Evolutionary conservation across 306 rosid species (phyloP), one percentile per base, ranked within the genome.

Genomic region (Datisca glomerata): DNA sequence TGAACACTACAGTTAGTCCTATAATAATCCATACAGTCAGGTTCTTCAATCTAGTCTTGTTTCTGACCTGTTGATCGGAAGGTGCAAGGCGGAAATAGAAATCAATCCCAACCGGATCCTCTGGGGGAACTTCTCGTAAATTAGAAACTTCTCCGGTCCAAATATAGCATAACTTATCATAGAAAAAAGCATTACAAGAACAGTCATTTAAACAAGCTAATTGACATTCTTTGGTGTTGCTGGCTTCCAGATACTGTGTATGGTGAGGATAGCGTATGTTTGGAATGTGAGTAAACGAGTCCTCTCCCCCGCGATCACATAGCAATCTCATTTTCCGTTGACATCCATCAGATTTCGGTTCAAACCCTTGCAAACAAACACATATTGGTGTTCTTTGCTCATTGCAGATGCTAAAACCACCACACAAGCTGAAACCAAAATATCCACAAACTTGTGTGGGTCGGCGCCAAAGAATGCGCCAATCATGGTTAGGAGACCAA

Each of bases 121-220:
- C 12, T 1, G 59, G 14, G 12, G 36, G 15, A 10, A 45, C 33
- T 12, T 35, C 22, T 10, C 18, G 18, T 14, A 57, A 2, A 27
- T 18, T 5, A 4, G 17, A 9, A 13, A 47, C n/a, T 6, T 32
- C 21, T 4, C 22, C 58, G 7, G 3, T 19, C 66, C 63, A 69
- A 47, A 54, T 29, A 1, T 12, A 29, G 33, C 75, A 63, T 40
- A 1, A 1, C 34, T 10, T 16, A 7, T 20, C 55, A 24, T 20
- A 36, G 7, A 43, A 51, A 58, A 51, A 69, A 38, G 63, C 70
- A 12, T 8, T 9, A 7, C 63, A 63, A 14, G 56, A 43, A 17
- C 75, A 69, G 19, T 47, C 17, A 0, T 11, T 55, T 36, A 58
- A 43, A 52, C 70, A 63, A 5, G 41, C 28, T 13, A 8, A 60